Percentiles rank a stretch among this genome's conserved stretches.
Evolutionary conservation across 192 early-diverging fungal species (phyloP).

Genomic region (Cladochytrium replicatum): DNA sequence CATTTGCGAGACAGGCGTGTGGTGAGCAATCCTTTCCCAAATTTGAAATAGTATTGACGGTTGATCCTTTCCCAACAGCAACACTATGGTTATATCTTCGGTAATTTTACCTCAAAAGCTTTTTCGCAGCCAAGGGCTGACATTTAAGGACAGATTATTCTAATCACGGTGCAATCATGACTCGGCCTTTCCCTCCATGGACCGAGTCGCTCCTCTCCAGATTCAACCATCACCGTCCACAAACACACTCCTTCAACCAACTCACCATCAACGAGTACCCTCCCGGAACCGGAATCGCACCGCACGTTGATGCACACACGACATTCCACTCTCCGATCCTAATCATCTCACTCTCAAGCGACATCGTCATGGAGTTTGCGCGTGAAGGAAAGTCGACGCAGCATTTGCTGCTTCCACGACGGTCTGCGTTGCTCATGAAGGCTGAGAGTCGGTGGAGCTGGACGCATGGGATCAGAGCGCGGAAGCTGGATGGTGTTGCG

Average conservation of each 20-base stretch:
- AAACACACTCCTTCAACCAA: slow-evolving; percentile 24
- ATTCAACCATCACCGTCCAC: slow-evolving; percentile 4
- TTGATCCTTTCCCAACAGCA: slow-evolving; percentile 4
- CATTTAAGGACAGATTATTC: slow-evolving; percentile 7
- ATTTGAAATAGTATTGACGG: neutral
- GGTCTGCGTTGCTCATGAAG: slow-evolving; percentile 34
- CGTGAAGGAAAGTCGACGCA: slow-evolving; percentile 9
- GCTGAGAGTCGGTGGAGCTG: slow-evolving; percentile 35
- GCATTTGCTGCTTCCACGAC: slow-evolving; percentile 26
- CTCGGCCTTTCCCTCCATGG: slow-evolving; percentile 8
- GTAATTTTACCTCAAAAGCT: slow-evolving; percentile 7
- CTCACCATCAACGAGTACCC: slow-evolving; percentile 45
- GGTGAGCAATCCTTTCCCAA: slow-evolving; percentile 1
- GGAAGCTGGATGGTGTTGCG: slow-evolving; percentile 31
- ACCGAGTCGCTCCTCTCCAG: slow-evolving; percentile 1
- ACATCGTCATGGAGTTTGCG: slow-evolving; percentile 47
- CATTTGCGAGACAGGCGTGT: slow-evolving; percentile 34
- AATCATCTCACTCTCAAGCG: slow-evolving; percentile 30
- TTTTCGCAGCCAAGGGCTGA: neutral
- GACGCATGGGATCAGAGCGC: slow-evolving; percentile 40
- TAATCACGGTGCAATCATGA: neutral
- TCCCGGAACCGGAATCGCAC: slow-evolving; percentile 40
- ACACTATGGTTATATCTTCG: slow-evolving; percentile 23
- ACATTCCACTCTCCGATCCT: slow-evolving; percentile 27
- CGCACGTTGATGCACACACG: slow-evolving; percentile 39